A percentile compares a stretch with the other conserved stretches of the same genome.
Conservation (phyloP, 1,284 basidiomycete species). For the Tilletiaria anomala region DNA sequence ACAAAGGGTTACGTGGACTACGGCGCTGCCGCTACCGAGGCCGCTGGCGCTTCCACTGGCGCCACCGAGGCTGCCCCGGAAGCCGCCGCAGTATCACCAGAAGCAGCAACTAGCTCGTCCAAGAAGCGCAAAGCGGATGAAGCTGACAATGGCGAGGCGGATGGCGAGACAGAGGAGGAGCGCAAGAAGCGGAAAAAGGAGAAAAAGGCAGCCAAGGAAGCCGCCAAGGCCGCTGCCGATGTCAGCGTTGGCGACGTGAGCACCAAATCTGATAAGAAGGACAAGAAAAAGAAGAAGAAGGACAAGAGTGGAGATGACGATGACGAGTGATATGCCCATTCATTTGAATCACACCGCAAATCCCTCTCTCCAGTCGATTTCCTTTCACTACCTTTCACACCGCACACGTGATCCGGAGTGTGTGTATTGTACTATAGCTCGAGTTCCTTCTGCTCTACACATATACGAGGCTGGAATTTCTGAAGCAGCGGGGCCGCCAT, state of each 20-base stretch:
- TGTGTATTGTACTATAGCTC: too few species aligned
- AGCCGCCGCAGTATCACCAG: constrained; percentile 7
- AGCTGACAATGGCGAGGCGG: constrained; percentile 7
- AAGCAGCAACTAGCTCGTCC: constrained; percentile 2
- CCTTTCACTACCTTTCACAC: too few species aligned
- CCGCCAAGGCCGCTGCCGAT: constrained; percentile 19
- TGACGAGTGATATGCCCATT: not conserved
- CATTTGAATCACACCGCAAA: too few species aligned
- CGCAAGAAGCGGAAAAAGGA: constrained; percentile 15
- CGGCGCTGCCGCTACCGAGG: constrained; percentile 43
- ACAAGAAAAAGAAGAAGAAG: constrained; percentile 37
- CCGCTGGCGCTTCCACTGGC: constrained; percentile 46
- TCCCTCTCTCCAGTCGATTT: too few species aligned
- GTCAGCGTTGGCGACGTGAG: constrained; percentile 8
- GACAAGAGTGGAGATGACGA: constrained; percentile 9
- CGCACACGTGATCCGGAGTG: too few species aligned
- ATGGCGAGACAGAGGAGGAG: constrained; percentile 31
- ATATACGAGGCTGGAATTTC: too few species aligned
- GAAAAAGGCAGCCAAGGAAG: constrained; percentile 43
- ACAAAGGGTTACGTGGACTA: constrained; percentile 87
- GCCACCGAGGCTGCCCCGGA: constrained; percentile 21
- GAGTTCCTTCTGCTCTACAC: too few species aligned
- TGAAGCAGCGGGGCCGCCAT: too few species aligned
- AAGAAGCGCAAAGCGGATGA: constrained; percentile 10
- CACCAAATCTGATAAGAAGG: constrained; percentile 32